These are phyloP conservation scores for Coprinellus micaceus DNA, from an alignment of 768 basidiomycete species.

Conservation along the genomic window DNA sequence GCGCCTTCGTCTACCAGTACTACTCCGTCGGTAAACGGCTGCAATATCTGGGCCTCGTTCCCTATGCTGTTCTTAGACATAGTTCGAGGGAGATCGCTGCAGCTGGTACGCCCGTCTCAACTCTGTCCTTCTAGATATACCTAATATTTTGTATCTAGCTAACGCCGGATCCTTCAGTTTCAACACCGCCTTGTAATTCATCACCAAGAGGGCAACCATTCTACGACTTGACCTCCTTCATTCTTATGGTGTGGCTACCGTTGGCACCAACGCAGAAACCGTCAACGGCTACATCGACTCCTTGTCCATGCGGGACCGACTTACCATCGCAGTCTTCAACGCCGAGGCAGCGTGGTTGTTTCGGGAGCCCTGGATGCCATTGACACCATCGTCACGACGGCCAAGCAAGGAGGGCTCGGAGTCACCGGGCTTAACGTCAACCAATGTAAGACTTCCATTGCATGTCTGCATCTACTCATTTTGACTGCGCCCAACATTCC, in stretches of 20 bases:
- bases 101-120: slow-evolving; percentile 22
- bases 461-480: too few relatives aligned
- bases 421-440: slow-evolving; percentile 27
- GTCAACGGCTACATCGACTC: slow-evolving; percentile 21
- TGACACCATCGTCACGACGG: slow-evolving; percentile 22
- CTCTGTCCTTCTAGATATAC: background rate
- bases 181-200: slow-evolving; percentile 27
- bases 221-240: slow-evolving; percentile 23
- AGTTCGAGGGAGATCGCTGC: slow-evolving; percentile 36
- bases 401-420: slow-evolving; percentile 24
- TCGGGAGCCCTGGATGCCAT: slow-evolving; percentile 28
- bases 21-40: slow-evolving; percentile 30
- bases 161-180: slow-evolving; percentile 26
- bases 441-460: slow-evolving; percentile 24
- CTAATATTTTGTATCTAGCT: slow-evolving; percentile 16
- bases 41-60: slow-evolving; percentile 23
- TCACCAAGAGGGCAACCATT: slow-evolving; percentile 25
- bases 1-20: slow-evolving; percentile 36
- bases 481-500: slow-evolving; percentile 25
- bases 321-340: slow-evolving; percentile 29
- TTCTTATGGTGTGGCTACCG: slow-evolving; percentile 31
- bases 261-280: slow-evolving; percentile 23
- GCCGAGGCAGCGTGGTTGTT: slow-evolving; percentile 24
- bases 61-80: slow-evolving; percentile 32
- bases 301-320: slow-evolving; percentile 17